A percentile compares a stretch with the other conserved stretches of the same genome.
phyloP scores from a whole-genome alignment of 2,329 filamentous ascomycete species.

The Verticillium tricorpus region DNA sequence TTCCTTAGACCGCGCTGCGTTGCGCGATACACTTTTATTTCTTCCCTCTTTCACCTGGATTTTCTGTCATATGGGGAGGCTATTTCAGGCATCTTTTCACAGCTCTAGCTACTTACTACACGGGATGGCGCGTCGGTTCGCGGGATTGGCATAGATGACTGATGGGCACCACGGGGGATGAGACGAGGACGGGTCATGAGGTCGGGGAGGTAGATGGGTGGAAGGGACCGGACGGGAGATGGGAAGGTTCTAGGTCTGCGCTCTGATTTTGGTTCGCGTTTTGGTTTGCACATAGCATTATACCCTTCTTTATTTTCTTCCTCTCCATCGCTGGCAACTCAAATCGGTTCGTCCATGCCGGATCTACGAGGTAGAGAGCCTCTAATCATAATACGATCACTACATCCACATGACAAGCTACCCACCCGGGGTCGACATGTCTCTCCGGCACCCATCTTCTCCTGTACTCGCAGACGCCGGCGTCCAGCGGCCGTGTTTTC shows the following conservation, averaged over 20 bases:
- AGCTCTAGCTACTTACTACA: neutral
- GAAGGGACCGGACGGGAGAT: neutral
- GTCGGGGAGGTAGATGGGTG: neutral
- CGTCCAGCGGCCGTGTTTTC: too few species aligned
- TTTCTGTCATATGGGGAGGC: neutral
- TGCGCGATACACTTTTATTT: neutral
- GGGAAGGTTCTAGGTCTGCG: neutral
- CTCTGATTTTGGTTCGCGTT: neutral
- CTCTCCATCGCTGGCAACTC: constrained; percentile 5
- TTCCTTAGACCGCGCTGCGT: neutral
- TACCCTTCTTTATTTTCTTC: constrained; percentile 9
- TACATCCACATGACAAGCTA: neutral
- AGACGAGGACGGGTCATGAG: neutral
- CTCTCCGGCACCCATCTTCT: too few species aligned
- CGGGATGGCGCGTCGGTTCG: neutral
- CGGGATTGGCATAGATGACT: neutral
- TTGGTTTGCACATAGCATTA: constrained; percentile 15
- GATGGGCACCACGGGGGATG: neutral
- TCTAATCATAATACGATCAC: constrained; percentile 10
- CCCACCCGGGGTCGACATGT: too few species aligned
- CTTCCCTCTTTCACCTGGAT: neutral
- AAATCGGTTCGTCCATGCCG: neutral
- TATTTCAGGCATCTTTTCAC: neutral
- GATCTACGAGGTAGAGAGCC: constrained; percentile 4
- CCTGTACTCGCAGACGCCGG: too few species aligned